These are phyloP conservation scores for Sporothrix sp. DNA, from an alignment of 2,329 filamentous ascomycete species.

Conservation along the genomic window DNA sequence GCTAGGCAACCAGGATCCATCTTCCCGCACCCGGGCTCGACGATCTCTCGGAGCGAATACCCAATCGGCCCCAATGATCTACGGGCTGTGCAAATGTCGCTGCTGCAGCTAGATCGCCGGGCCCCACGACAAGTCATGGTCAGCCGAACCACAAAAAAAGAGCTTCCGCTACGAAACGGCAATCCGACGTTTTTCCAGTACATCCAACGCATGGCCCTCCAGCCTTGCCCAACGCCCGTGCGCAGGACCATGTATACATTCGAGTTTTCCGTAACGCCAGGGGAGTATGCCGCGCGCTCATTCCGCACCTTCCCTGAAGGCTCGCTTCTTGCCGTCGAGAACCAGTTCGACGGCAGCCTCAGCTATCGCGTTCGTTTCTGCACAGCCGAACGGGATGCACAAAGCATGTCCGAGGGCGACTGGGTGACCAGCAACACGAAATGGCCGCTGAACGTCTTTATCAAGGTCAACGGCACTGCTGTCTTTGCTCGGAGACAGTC, in stretches of 20 bases:
- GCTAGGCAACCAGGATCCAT: too few relatives aligned
- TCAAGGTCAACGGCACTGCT: constrained; percentile 54
- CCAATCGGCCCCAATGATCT: constrained; percentile 33
- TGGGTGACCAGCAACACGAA: constrained; percentile 56
- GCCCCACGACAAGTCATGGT: constrained; percentile 38
- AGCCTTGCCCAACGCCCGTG: constrained; percentile 31
- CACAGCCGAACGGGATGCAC: constrained; percentile 15
- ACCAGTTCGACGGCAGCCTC: constrained; percentile 42
- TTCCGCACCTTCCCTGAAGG: constrained; percentile 21
- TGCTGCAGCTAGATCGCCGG: constrained; percentile 38
- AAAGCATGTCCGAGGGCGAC: constrained; percentile 30
- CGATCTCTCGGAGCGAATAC: constrained; percentile 27
- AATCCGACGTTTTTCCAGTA: constrained; percentile 45
- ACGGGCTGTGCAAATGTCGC: constrained; percentile 32
- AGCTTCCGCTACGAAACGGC: not conserved
- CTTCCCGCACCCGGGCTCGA: constrained; percentile 19
- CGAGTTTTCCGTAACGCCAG: constrained; percentile 35
- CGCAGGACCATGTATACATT: constrained; percentile 33
- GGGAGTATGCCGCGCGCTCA: constrained; percentile 29
- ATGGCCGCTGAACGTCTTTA: constrained; percentile 64
- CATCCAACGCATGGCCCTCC: constrained; percentile 40
- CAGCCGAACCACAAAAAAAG: not conserved
- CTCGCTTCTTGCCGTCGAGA: constrained; percentile 28
- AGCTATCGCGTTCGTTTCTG: constrained; percentile 63
- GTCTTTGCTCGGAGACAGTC: constrained; percentile 54